Conservation (phyloP, 2,329 filamentous ascomycete genomes). For the Trichoderma hamatum region DNA sequence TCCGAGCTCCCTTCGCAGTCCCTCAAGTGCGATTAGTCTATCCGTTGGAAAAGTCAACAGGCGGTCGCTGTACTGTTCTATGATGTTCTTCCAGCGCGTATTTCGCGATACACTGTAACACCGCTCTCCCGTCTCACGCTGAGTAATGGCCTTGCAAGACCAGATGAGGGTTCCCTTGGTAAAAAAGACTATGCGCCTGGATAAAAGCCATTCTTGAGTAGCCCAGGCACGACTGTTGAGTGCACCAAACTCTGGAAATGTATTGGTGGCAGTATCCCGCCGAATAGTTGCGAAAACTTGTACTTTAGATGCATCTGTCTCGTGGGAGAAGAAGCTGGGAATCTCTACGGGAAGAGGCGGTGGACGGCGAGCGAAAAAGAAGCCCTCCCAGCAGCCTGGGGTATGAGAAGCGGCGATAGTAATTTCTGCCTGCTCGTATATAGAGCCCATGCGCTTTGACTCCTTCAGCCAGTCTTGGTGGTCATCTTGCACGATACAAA, state of each 20-base stretch:
- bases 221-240: slow-evolving; percentile 30
- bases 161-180: slow-evolving; percentile 28
- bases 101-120: slow-evolving; percentile 31
- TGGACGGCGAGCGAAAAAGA: slow-evolving; percentile 19
- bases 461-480: slow-evolving; percentile 28
- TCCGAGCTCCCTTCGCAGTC: slow-evolving; percentile 26
- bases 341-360: slow-evolving; percentile 22
- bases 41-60: slow-evolving; percentile 28
- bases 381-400: slow-evolving; percentile 21
- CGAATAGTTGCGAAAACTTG: slow-evolving; percentile 28
- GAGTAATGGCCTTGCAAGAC: slow-evolving; percentile 31
- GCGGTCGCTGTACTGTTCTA: slow-evolving; percentile 29
- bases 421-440: slow-evolving; percentile 30
- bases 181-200: slow-evolving; percentile 31
- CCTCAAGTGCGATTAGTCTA: slow-evolving; percentile 28
- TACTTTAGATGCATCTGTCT: neutral
- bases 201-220: slow-evolving; percentile 32
- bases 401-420: slow-evolving; percentile 31
- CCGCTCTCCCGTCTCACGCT: slow-evolving; percentile 30
- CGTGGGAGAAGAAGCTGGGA: slow-evolving; percentile 16
- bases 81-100: slow-evolving; percentile 28
- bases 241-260: slow-evolving; percentile 29
- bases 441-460: slow-evolving; percentile 28
- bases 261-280: slow-evolving; percentile 24
- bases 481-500: slow-evolving; percentile 30